Evolutionary conservation across 805 yeast species (phyloP).

Genomic region (Myxozyma mucilagina): DNA sequence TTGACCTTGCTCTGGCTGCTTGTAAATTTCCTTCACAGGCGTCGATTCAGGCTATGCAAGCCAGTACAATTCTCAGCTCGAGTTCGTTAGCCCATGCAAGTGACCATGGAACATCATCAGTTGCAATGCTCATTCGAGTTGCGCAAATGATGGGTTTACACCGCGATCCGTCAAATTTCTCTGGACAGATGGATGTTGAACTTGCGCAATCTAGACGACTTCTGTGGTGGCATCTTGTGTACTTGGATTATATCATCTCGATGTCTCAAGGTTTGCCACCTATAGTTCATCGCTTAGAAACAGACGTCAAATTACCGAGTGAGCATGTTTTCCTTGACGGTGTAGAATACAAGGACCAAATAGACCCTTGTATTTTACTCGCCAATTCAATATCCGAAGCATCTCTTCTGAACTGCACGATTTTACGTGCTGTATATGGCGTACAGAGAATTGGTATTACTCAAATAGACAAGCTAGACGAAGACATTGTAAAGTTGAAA

Average conservation of each 20-base stretch:
- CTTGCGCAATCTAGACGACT: constrained; percentile 13
- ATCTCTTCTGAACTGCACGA: constrained; percentile 12
- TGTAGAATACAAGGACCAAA: constrained; percentile 9
- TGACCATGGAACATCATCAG: constrained; percentile 13
- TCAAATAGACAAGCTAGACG: constrained; percentile 17
- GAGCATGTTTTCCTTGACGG: constrained; percentile 16
- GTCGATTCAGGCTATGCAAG: constrained; percentile 15
- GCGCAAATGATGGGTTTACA: constrained; percentile 29
- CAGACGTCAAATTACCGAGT: constrained; percentile 17
- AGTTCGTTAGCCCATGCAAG: not conserved
- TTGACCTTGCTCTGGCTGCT: constrained; percentile 12
- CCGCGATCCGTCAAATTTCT: constrained; percentile 24
- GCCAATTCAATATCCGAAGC: constrained; percentile 17
- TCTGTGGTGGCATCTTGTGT: constrained; percentile 27
- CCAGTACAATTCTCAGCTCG: constrained; percentile 10
- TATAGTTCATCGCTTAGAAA: constrained; percentile 14
- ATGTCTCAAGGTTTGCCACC: constrained; percentile 28
- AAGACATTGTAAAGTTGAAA: constrained; percentile 11
- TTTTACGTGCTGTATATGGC: constrained; percentile 14
- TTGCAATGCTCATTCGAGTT: constrained; percentile 18
- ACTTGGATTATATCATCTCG: constrained; percentile 19
- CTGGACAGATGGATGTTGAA: constrained; percentile 6
- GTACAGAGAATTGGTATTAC: constrained; percentile 9
- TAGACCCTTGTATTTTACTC: constrained; percentile 5
- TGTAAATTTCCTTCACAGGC: constrained; percentile 20